Percentiles rank a stretch among this genome's conserved stretches.
Evolutionary conservation across 2,329 filamentous ascomycete genomes (phyloP).

Genomic region (Drechslerella coelobrocha): DNA sequence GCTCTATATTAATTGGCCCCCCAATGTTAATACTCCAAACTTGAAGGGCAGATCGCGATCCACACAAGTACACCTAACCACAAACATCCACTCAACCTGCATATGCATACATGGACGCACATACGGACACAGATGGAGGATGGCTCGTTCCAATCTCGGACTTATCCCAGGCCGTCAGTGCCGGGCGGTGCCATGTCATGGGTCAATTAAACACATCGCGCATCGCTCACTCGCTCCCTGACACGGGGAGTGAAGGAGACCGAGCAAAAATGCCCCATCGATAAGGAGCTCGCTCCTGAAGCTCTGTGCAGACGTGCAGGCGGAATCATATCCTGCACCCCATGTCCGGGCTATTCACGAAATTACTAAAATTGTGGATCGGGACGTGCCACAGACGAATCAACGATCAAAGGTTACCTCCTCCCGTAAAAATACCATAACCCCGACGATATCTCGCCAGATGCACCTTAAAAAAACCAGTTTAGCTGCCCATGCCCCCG

Average conservation of each 20-base stretch:
- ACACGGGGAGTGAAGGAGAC: not conserved
- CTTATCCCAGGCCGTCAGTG: not conserved
- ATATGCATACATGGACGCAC: not conserved
- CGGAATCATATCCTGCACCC: not conserved
- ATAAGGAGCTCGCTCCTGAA: not conserved
- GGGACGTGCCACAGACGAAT: constrained; percentile 36
- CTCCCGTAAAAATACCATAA: constrained; percentile 7
- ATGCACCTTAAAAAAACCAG: not conserved
- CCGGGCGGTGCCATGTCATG: not conserved
- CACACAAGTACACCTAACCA: constrained; percentile 10
- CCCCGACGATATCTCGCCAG: constrained; percentile 6
- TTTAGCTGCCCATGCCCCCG: constrained; percentile 20
- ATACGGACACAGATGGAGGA: not conserved
- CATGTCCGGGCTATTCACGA: constrained; percentile 36
- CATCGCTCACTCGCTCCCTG: no score
- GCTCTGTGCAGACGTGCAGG: not conserved
- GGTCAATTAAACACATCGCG: not conserved
- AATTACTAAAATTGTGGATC: constrained; percentile 36
- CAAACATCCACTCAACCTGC: not conserved
- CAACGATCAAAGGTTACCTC: constrained; percentile 15
- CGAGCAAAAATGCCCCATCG: no score
- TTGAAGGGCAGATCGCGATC: constrained; percentile 44
- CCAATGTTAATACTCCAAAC: not conserved
- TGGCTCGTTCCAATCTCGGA: not conserved
- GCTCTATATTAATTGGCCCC: not conserved